Percentiles rank a stretch among this genome's conserved stretches.
phyloP scores from a whole-genome alignment of 2,329 filamentous ascomycete species.

The Ascocoryne sarcoides region DNA sequence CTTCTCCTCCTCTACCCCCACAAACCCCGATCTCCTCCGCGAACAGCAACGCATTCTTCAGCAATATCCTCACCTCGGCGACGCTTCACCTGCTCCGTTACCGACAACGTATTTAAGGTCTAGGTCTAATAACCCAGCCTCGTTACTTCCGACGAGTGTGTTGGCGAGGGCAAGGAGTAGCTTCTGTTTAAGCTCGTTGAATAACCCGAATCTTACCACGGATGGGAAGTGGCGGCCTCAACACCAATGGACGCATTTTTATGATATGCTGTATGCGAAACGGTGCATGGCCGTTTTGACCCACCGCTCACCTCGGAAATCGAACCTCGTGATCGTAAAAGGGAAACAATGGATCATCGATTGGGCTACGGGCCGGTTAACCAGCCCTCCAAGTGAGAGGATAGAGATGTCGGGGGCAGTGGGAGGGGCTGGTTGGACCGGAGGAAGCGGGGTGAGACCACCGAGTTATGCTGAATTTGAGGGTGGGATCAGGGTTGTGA shows the following conservation, averaged over 20 bases:
- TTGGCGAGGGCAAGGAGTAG: background rate
- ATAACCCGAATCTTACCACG: conserved; percentile 19
- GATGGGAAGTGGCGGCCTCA: conserved; percentile 47
- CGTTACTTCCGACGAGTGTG: background rate
- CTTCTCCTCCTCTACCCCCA: background rate
- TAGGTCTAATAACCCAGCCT: conserved; percentile 3
- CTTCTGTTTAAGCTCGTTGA: no score
- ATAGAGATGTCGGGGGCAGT: no score
- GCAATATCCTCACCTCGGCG: background rate
- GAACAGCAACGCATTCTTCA: background rate
- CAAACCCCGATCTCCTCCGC: background rate
- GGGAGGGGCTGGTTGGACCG: no score
- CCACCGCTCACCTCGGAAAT: conserved; percentile 48
- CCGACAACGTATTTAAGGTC: background rate
- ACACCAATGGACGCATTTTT: conserved; percentile 45
- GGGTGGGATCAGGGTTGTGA: no score
- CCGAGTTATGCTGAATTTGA: background rate
- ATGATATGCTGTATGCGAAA: conserved; percentile 52
- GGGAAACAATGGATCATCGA: conserved; percentile 52
- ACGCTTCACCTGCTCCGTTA: background rate
- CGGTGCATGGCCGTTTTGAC: conserved; percentile 51
- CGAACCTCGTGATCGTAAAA: conserved; percentile 46
- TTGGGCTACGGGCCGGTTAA: conserved; percentile 46
- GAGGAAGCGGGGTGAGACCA: no score
- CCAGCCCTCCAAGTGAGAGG: background rate